Base-by-base conservation (phyloP, 139 green algal species). In the Penium margaritaceum region DNA sequence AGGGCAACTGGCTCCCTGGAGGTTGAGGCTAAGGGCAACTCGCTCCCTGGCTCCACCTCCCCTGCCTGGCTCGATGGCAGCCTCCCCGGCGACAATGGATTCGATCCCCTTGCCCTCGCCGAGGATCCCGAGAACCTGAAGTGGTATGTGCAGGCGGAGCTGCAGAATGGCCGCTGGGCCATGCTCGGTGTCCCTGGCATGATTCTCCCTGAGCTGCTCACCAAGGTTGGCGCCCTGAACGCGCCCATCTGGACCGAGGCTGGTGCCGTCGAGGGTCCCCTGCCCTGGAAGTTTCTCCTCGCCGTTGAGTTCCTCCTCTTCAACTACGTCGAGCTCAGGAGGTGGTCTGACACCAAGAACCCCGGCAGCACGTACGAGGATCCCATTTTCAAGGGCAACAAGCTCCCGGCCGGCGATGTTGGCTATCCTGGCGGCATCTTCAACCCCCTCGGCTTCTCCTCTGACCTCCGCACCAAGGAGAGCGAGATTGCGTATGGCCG, bases 141-240 rank as follows among this genome's bases (percentile, higher is more conserved):
- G 53, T 87, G 83, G 83, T 81, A 77, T 29, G 43, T 72, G 5
- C 83, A 88, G 80, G 82, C 84, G 15, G 84, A 88, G 73, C 79
- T 86, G 29, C 72, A 80, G 76, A 90, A 96, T 81, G 63, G 63
- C 35, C 87, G 91, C 68, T 97, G 89, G 89, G 91, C 91, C 34
- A 96, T 96, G 91, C 79, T 93, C 6, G 91, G 80, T 33, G 88
- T 91, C 34, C 90, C 90, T 5, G 91, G 91, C 53, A 90, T 96
- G 76, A 78, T 96, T 21, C 84, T 74, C 17, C 90, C 91, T 77
- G 88, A 90, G 62, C 60, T 84, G 1, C 24, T 74, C 15, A 83
- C 67, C 34, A 75, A 72, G 15, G 71, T 66, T 61, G 58, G 58
- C 2, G 27, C 69, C 43, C 32, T 47, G 32, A 43, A 81, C 27